Percentiles rank a stretch among this genome's conserved stretches.
These are phyloP conservation scores for Pseudopyricularia javanii DNA, from an alignment of 2,329 filamentous ascomycete species.

Conservation along the genomic window DNA sequence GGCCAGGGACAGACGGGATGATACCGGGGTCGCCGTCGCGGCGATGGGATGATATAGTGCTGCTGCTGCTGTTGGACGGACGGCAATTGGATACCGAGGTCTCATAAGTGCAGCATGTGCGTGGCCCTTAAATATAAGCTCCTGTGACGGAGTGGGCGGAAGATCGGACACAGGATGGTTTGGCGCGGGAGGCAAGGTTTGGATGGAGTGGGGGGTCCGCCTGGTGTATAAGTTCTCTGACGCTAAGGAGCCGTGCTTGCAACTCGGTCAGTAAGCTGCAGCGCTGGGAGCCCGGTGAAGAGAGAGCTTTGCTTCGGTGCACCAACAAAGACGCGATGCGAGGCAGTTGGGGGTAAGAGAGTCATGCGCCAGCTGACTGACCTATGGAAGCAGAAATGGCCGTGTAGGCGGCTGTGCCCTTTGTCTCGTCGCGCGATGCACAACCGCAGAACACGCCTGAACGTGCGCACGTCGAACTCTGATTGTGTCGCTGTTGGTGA, in stretches of 20 bases:
- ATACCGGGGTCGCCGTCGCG: neutral
- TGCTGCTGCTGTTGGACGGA: neutral
- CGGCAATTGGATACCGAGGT: neutral
- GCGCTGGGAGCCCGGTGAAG: too few species aligned
- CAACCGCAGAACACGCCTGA: too few species aligned
- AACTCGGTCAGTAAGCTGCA: neutral
- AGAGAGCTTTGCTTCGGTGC: too few species aligned
- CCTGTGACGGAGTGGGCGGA: neutral
- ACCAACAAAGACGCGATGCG: too few species aligned
- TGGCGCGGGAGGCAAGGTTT: neutral
- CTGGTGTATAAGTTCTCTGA: neutral
- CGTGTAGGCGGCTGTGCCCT: too few species aligned
- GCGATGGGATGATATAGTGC: neutral
- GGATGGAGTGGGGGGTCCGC: neutral
- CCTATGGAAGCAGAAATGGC: too few species aligned
- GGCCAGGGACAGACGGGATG: neutral
- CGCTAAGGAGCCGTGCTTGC: neutral
- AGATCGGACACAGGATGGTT: neutral
- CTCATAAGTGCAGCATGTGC: conserved; percentile 1
- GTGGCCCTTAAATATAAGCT: neutral
- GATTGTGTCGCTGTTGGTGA: too few species aligned
- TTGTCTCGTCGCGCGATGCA: too few species aligned
- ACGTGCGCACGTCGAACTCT: too few species aligned
- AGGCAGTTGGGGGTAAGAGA: too few species aligned
- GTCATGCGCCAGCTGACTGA: too few species aligned